Base-by-base conservation (phyloP, 225 moss, liverwort and hornwort genomes). In the Antitrichia curtipendula region DNA sequence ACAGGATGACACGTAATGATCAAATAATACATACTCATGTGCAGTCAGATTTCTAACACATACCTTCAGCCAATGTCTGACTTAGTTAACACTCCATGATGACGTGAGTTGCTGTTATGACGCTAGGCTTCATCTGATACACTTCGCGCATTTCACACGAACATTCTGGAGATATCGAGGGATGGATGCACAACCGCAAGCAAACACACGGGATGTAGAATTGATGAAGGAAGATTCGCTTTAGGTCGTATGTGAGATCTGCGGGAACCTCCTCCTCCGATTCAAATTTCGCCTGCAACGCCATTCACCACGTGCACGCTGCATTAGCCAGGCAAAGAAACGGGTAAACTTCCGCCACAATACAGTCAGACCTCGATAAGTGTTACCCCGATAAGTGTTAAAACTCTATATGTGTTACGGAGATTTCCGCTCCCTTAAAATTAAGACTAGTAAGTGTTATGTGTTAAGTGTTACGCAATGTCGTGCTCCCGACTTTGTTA, bases 251-350 rank as follows among this genome's bases (percentile, higher is more conserved):
- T 68, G 60, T 43, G 27, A 90, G 73, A 82, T 87, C 86, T 84
- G 54, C 43, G 60, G 82, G 91, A 58, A 47, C 82, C 85, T 92
- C 93, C 85, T 91, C 92, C 83, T 93, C 93, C 78, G 92, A 93
- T 86, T 93, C 92, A 63, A 96, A 96, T 88, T 96, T 95, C 78
- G 92, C 94, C 94, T 16, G 9, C 38, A 71, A 71, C 43, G 28
- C 71, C 28, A 16, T 28, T 27, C 28, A 71, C 28, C 71, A 41
- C n/a, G n/a, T n/a, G n/a, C n/a, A n/a, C 43, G 43, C 27, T 16
- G 8, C 71, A 72, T 72, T 72, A 45, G 72, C 45, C 29, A 72
- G 28, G 16, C 17, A 16, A 45, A 17, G 29, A 72, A 45, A 17
- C 4, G 7, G 3, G 29, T 6, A 28, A 43, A 17, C 17, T 29